phyloP scores from a whole-genome alignment of 2,329 filamentous ascomycete genomes.

The Microthyrium microscopicum region DNA sequence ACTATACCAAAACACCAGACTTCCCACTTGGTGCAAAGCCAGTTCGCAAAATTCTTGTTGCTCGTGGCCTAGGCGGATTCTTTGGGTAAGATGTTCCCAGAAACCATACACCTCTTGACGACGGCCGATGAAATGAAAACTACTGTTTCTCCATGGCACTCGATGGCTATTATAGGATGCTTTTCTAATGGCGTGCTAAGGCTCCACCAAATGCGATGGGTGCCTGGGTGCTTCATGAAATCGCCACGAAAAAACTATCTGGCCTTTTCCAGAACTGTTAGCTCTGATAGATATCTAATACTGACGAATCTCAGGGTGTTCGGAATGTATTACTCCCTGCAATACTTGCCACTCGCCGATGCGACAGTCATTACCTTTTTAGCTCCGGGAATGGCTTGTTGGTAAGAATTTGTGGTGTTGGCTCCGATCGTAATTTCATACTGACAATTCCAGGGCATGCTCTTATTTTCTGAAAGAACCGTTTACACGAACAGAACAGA shows the following conservation, averaged over 20 bases:
- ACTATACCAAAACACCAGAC: slow-evolving; percentile 46
- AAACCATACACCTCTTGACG: too few species aligned
- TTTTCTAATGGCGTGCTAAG: neutral
- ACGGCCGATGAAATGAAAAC: slow-evolving; percentile 62
- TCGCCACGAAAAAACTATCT: too few species aligned
- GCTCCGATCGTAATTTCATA: too few species aligned
- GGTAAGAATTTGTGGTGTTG: too few species aligned
- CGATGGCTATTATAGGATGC: too few species aligned
- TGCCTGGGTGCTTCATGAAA: too few species aligned
- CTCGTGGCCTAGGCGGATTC: slow-evolving; percentile 54
- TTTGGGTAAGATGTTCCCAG: too few species aligned
- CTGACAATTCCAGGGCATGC: too few species aligned
- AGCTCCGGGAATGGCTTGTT: slow-evolving; percentile 60
- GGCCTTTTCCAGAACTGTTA: too few species aligned
- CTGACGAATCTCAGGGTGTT: too few species aligned
- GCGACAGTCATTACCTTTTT: slow-evolving; percentile 84
- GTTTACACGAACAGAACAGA: slow-evolving; percentile 60
- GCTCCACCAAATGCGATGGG: neutral
- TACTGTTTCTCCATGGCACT: slow-evolving; percentile 20
- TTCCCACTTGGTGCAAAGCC: slow-evolving; percentile 53
- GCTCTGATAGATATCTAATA: too few species aligned
- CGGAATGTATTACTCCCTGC: slow-evolving; percentile 33
- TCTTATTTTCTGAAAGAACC: slow-evolving; percentile 60
- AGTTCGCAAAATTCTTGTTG: slow-evolving; percentile 49
- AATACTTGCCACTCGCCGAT: slow-evolving; percentile 72